phyloP scores from a whole-genome alignment of 495 filamentous ascomycete genomes.

The Neurospora sp. region DNA sequence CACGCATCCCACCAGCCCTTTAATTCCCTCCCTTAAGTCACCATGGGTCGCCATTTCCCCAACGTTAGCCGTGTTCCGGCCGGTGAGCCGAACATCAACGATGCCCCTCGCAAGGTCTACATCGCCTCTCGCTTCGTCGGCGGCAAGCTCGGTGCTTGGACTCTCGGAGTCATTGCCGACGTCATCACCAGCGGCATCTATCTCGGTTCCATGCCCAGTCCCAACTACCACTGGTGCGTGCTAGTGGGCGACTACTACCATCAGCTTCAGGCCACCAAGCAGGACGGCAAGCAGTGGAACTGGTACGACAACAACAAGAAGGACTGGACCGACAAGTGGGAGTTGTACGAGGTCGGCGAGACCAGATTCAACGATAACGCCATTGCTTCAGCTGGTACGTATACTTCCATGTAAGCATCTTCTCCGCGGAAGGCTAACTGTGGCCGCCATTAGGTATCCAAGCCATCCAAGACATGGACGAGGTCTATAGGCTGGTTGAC shows the following conservation, averaged over 20 bases:
- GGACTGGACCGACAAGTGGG: not conserved
- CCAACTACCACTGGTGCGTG: not conserved
- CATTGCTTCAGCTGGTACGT: not conserved
- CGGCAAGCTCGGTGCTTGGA: not conserved
- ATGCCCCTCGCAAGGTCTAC: not conserved
- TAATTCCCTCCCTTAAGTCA: not conserved
- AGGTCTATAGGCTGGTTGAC: not conserved
- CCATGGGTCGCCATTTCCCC: not conserved
- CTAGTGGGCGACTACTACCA: not conserved
- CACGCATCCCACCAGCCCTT: not conserved
- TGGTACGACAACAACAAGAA: not conserved
- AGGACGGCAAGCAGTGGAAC: not conserved
- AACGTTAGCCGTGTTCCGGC: not conserved
- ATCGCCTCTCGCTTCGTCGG: not conserved
- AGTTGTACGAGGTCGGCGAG: not conserved
- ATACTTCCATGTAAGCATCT: not conserved
- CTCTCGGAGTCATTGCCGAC: not conserved
- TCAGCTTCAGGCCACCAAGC: not conserved
- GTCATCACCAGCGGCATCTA: not conserved
- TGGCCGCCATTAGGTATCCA: not conserved
- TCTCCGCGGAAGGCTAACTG: not conserved
- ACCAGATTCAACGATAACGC: not conserved
- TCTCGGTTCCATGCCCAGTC: not conserved
- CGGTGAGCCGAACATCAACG: not conserved
- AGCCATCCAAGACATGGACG: not conserved